Evolutionary conservation across 225 moss, liverwort and hornwort species (phyloP), one percentile per base, ranked within the genome.

Genomic region (Neckera pumila): DNA sequence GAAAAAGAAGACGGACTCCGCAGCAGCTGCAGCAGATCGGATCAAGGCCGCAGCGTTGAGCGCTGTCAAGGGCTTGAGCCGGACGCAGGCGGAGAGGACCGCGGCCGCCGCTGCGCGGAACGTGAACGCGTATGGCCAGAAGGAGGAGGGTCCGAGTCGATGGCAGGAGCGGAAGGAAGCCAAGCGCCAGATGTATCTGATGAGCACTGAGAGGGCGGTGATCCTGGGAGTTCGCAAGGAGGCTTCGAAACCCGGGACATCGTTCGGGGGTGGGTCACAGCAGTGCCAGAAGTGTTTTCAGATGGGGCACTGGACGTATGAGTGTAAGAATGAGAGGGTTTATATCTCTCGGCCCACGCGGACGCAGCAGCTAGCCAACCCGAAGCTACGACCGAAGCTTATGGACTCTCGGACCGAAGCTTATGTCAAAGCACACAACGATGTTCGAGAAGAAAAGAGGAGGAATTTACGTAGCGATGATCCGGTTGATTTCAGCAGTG

Each of bases 111-210:
- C 95, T 42, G 65, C 91, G 1, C 90, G 91, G 69, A 98, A 98
- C 72, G 93, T 97, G 36, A 98, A 98, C 66, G 97, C 96, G 15
- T 98, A 98, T 60, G 98, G 98, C 43, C 98, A 98, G 81, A 98
- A 96, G 80, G 96, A 98, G 72, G 96, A 96, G 81, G 98, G 98
- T 33, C 96, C 96, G 27, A 96, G 96, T 83, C 90, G 96, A 89
- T 98, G 98, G 98, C 96, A 98, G 84, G 96, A 98, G 86, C 89
- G 95, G 18, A 98, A 98, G 69, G 98, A 96, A 85, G 98, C 96
- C 9, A 98, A 96, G 64, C 92, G 96, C 16, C 98, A 98, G 84
- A 96, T 98, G 96, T 98, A 98, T 86, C 78, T 98, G 70, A 96
- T 95, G 98, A 98, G 96, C 88, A 98, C 96, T 3, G 98, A 98